phyloP scores from a whole-genome alignment of 306 rosid genomes.

The Quillaja saponaria region DNA sequence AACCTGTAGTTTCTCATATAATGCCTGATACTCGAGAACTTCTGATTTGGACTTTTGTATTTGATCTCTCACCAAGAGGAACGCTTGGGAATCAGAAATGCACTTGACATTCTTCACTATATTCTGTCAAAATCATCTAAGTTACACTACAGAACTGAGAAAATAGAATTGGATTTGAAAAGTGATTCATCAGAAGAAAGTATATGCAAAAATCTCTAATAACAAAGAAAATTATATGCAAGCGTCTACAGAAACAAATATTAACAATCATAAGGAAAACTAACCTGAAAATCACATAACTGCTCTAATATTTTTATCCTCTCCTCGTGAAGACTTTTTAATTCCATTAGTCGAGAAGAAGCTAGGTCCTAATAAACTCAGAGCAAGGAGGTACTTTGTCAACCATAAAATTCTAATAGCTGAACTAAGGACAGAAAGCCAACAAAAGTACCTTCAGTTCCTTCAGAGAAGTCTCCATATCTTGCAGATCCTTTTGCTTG shows the following conservation, averaged over 20 bases:
- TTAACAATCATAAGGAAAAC: conserved; percentile 26
- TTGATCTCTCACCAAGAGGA: conserved; percentile 71
- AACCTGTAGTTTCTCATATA: conserved; percentile 92
- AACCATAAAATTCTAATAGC: conserved; percentile 17
- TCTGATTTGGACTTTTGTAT: conserved; percentile 70
- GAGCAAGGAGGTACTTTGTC: conserved; percentile 22
- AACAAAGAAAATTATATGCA: not conserved
- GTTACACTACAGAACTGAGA: conserved; percentile 22
- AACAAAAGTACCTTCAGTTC: conserved; percentile 62
- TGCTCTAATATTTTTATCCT: conserved; percentile 70
- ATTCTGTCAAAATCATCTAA: conserved; percentile 53
- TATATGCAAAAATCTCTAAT: not conserved
- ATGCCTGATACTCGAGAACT: conserved; percentile 65
- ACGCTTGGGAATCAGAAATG: conserved; percentile 66
- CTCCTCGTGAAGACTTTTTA: conserved; percentile 76
- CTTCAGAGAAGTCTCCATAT: conserved; percentile 80
- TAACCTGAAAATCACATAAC: conserved; percentile 76
- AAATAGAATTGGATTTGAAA: not conserved
- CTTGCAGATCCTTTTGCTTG: conserved; percentile 82
- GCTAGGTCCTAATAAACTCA: conserved; percentile 64
- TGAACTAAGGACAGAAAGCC: conserved; percentile 2
- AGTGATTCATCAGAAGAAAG: not conserved
- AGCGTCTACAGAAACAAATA: conserved; percentile 3
- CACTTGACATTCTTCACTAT: conserved; percentile 71
- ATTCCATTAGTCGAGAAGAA: conserved; percentile 56